Conservation (phyloP, 805 yeast genomes). For the Candida cerambycidarum region DNA sequence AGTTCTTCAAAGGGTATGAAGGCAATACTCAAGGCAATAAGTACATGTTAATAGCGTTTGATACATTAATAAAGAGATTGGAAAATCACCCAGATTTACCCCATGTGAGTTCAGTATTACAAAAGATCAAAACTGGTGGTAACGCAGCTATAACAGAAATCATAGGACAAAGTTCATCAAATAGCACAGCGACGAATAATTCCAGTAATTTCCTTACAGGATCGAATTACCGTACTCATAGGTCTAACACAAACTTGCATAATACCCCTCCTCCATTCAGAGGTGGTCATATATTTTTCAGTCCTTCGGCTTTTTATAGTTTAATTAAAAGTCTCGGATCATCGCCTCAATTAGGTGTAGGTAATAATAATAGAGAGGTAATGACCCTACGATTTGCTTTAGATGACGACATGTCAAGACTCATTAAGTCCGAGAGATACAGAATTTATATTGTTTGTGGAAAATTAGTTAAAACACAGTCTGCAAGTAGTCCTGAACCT, state of each 20-base stretch:
- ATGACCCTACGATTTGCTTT: conserved; percentile 37
- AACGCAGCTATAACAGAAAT: conserved; percentile 22
- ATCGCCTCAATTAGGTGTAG: conserved; percentile 47
- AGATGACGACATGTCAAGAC: not conserved
- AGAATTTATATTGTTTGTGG: not conserved
- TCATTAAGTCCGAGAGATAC: not conserved
- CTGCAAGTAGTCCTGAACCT: not conserved
- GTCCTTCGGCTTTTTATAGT: conserved; percentile 56
- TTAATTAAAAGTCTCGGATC: conserved; percentile 47
- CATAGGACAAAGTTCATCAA: conserved; percentile 15
- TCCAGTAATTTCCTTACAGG: conserved; percentile 1
- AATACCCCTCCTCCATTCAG: not conserved
- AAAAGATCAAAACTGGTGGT: conserved; percentile 10
- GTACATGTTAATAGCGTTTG: not conserved
- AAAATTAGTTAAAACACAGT: not conserved
- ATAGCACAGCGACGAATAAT: conserved; percentile 26
- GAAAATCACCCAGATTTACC: not conserved
- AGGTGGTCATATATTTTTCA: conserved; percentile 27
- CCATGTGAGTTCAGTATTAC: conserved; percentile 41
- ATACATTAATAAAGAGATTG: not conserved
- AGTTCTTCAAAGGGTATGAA: not conserved
- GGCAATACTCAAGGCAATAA: too few relatives aligned
- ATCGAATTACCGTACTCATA: conserved; percentile 7
- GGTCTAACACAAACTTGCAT: conserved; percentile 12
- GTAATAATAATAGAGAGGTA: conserved; percentile 13